Percentiles rank a stretch among this genome's conserved stretches.
These are phyloP conservation scores for Symbiotaphrina buchneri DNA, from an alignment of 495 filamentous ascomycete species.

Conservation along the genomic window DNA sequence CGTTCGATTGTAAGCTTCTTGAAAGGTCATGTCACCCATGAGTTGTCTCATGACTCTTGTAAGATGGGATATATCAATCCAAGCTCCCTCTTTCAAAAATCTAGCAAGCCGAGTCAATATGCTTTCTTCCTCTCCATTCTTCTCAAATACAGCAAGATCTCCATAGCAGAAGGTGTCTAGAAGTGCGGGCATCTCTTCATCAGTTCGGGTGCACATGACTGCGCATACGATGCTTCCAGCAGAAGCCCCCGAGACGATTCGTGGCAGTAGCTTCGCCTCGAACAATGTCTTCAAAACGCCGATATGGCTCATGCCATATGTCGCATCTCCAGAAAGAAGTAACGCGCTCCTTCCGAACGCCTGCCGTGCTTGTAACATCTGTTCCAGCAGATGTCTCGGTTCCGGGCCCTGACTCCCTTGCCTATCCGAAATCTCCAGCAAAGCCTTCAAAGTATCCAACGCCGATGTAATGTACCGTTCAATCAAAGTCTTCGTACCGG, in stretches of 20 bases:
- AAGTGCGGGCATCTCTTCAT: constrained; percentile 60
- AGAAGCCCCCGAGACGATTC: constrained; percentile 84
- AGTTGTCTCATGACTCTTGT: constrained; percentile 56
- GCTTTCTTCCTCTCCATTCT: constrained; percentile 42
- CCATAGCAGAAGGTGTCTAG: constrained; percentile 57
- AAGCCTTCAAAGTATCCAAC: constrained; percentile 40
- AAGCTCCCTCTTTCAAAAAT: constrained; percentile 58
- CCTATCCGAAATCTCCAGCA: constrained; percentile 41
- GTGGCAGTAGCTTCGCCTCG: constrained; percentile 52
- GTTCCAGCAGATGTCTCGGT: constrained; percentile 44
- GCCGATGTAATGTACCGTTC: constrained; percentile 71
- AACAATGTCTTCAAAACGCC: constrained; percentile 79
- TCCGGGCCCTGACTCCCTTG: constrained; percentile 29
- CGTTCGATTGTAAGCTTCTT: constrained; percentile 86
- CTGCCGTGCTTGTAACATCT: constrained; percentile 55
- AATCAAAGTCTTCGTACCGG: constrained; percentile 70
- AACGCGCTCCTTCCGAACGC: constrained; percentile 78
- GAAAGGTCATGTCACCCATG: constrained; percentile 78
- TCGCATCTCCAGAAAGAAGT: constrained; percentile 73
- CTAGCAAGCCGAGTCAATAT: constrained; percentile 46
- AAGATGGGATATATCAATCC: constrained; percentile 65
- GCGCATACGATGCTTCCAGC: constrained; percentile 87
- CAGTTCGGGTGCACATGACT: constrained; percentile 63
- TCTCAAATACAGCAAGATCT: constrained; percentile 66
- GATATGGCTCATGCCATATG: constrained; percentile 90